Percentiles rank a stretch among this genome's conserved stretches.
Evolutionary conservation across 495 filamentous ascomycete species (phyloP).

Genomic region (Penicillium parvum): DNA sequence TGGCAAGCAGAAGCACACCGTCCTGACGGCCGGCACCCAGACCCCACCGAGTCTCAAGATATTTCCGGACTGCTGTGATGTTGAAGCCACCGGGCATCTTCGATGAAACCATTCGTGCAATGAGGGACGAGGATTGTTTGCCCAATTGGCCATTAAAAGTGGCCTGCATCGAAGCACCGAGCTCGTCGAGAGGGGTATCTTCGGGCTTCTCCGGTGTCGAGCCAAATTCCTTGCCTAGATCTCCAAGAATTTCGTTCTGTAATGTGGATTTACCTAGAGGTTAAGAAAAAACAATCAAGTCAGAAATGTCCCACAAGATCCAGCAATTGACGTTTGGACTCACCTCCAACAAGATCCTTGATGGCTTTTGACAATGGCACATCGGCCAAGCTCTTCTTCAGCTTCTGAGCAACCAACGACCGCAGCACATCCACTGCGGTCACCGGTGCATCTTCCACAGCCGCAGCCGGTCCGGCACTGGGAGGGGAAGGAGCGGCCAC

Average conservation of each 20-base stretch:
- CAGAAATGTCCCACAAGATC: no score
- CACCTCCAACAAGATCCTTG: conserved; percentile 97
- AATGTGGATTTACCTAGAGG: conserved; percentile 89
- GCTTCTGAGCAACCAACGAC: conserved; percentile 92
- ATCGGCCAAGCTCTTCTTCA: conserved; percentile 88
- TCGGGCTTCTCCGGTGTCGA: conserved; percentile 98
- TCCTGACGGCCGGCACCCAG: conserved; percentile 85
- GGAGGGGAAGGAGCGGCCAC: conserved; percentile 59
- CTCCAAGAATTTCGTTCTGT: conserved; percentile 92
- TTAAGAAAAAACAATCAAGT: conserved; percentile 1
- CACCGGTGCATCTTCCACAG: conserved; percentile 81
- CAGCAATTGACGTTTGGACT: conserved; percentile 29
- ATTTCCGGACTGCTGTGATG: conserved; percentile 90
- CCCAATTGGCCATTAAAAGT: conserved; percentile 98
- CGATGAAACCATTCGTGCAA: conserved; percentile 91
- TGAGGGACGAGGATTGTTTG: conserved; percentile 91
- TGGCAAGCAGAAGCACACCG: conserved; percentile 78
- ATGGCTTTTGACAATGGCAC: conserved; percentile 95
- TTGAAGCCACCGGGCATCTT: conserved; percentile 99
- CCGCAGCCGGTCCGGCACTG: conserved; percentile 80
- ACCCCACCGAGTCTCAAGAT: conserved; percentile 91
- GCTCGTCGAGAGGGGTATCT: conserved; percentile 92
- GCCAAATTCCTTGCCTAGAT: conserved; percentile 96
- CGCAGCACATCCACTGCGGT: conserved; percentile 85
- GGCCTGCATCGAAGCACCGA: conserved; percentile 92